These are phyloP conservation scores for Diaporthe capsici DNA, from an alignment of 2,329 filamentous ascomycete genomes.

Conservation along the genomic window DNA sequence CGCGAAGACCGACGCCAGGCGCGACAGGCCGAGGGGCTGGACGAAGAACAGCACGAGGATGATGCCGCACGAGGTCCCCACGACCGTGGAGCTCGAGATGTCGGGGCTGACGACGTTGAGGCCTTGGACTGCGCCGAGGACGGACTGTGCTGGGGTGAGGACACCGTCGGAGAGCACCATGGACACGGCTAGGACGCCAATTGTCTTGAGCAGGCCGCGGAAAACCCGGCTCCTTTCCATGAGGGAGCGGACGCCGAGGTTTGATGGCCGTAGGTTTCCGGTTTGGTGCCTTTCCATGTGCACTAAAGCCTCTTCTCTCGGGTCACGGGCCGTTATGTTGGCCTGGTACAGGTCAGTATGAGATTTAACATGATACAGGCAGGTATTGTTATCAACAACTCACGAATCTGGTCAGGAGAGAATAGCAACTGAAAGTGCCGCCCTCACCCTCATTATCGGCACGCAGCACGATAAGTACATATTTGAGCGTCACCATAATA, in stretches of 20 bases:
- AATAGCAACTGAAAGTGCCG: constrained; percentile 77
- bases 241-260: constrained; percentile 64
- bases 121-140: constrained; percentile 77
- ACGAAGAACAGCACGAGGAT: constrained; percentile 73
- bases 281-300: constrained; percentile 71
- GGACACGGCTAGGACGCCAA: constrained; percentile 75
- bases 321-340: constrained; percentile 74
- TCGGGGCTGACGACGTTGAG: constrained; percentile 68
- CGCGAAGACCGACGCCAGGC: constrained; percentile 71
- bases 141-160: constrained; percentile 76
- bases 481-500: constrained; percentile 78
- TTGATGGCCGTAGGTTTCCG: constrained; percentile 66
- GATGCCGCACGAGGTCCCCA: constrained; percentile 75
- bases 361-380: too few relatives aligned
- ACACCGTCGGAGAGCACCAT: constrained; percentile 76
- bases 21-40: constrained; percentile 74
- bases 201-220: constrained; percentile 68
- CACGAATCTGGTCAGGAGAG: constrained; percentile 72
- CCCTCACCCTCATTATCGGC: constrained; percentile 80
- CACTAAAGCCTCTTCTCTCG: constrained; percentile 66
- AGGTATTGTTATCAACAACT: too few relatives aligned
- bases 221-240: constrained; percentile 70
- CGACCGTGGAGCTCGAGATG: constrained; percentile 69
- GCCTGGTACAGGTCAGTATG: constrained; percentile 48
- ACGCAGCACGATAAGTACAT: constrained; percentile 72